A percentile compares a stretch with the other conserved stretches of the same genome.
phyloP scores from a whole-genome alignment of 192 early-diverging fungal species.

The Backusella liffmaniae region DNA sequence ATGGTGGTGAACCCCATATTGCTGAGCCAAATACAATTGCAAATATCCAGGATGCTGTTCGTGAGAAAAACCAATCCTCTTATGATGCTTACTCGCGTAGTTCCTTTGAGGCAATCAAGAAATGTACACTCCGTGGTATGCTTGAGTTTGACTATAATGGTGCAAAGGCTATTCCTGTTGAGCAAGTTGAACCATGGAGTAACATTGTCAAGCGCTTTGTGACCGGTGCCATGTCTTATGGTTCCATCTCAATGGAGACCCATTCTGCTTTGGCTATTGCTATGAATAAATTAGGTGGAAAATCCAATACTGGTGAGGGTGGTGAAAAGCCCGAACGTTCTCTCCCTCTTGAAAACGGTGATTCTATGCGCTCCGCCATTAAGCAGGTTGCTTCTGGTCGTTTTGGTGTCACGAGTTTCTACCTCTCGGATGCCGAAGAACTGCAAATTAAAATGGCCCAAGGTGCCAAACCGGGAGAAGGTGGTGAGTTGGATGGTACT shows the following conservation, averaged over 20 bases:
- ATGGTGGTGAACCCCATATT: conserved; percentile 90
- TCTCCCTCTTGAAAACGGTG: conserved; percentile 67
- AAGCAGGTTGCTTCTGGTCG: conserved; percentile 99
- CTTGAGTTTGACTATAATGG: conserved; percentile 86
- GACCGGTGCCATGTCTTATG: conserved; percentile 99
- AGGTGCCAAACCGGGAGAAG: conserved; percentile 98
- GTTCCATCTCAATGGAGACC: conserved; percentile 95
- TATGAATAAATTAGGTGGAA: conserved; percentile 96
- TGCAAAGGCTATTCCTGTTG: conserved; percentile 74
- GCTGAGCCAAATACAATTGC: conserved; percentile 88
- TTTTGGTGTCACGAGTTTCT: conserved; percentile 96
- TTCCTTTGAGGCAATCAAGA: conserved; percentile 79
- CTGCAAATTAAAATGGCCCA: conserved; percentile 99
- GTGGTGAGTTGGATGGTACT: conserved; percentile 70
- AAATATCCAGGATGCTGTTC: conserved; percentile 94
- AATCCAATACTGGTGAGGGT: conserved; percentile 98
- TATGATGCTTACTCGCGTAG: conserved; percentile 86
- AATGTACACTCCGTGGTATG: conserved; percentile 93
- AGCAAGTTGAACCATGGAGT: conserved; percentile 98
- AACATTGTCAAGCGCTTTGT: conserved; percentile 93
- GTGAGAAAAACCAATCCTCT: conserved; percentile 83
- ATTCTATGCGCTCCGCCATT: conserved; percentile 89
- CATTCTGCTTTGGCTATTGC: conserved; percentile 91
- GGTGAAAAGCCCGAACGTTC: conserved; percentile 94
- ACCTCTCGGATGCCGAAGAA: conserved; percentile 94